A percentile compares a stretch with the other conserved stretches of the same genome.
These are phyloP conservation scores for Boletus pseudo-olivaceus DNA, from an alignment of 768 basidiomycete genomes.

Conservation along the genomic window DNA sequence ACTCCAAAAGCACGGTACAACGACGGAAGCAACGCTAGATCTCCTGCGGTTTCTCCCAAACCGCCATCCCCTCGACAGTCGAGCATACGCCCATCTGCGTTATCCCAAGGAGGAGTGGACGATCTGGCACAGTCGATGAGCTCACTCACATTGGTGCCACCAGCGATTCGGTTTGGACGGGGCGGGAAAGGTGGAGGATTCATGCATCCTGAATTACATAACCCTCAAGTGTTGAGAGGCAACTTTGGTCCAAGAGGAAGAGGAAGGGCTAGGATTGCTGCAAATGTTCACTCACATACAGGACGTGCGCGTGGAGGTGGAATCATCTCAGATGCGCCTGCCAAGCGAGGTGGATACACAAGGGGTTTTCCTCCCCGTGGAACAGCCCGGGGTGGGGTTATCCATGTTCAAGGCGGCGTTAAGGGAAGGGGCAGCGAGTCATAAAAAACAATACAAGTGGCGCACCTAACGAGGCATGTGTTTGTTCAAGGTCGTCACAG, in stretches of 20 bases:
- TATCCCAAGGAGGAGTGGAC: conserved; percentile 37
- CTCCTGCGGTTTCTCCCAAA: conserved; percentile 19
- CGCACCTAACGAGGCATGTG: not conserved
- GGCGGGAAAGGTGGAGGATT: conserved; percentile 60
- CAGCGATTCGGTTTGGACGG: conserved; percentile 69
- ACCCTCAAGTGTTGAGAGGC: conserved; percentile 28
- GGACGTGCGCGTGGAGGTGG: conserved; percentile 12
- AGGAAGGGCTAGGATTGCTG: conserved; percentile 28
- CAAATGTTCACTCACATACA: conserved; percentile 13
- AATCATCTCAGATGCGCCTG: not conserved
- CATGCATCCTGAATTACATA: conserved; percentile 32
- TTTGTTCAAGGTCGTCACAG: not conserved
- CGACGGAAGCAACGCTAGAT: conserved; percentile 13
- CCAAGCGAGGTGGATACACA: conserved; percentile 1
- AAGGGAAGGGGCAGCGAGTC: conserved; percentile 14
- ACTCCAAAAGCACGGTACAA: conserved; percentile 26
- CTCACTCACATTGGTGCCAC: conserved; percentile 59
- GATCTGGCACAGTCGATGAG: conserved; percentile 46
- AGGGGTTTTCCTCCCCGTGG: conserved; percentile 17
- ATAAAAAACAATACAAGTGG: not conserved
- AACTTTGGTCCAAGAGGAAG: conserved; percentile 32
- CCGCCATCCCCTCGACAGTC: conserved; percentile 21
- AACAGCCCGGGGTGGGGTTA: conserved; percentile 6
- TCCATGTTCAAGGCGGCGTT: not conserved
- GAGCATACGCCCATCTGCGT: conserved; percentile 12